Percentiles rank a stretch among this genome's conserved stretches.
Conservation (phyloP, 164 flowering plant species). For the Stephania cephalantha region DNA sequence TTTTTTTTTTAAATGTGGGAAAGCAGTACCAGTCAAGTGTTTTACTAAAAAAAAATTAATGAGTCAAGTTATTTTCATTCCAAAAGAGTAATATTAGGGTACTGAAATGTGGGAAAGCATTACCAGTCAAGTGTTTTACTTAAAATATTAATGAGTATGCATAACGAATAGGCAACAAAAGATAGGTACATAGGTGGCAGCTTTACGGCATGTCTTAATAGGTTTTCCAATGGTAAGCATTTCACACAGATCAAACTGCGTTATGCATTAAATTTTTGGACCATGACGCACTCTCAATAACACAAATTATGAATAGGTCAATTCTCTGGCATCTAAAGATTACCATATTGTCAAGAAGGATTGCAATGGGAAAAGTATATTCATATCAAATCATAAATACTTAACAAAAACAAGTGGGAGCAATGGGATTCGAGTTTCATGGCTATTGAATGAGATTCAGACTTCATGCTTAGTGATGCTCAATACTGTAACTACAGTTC, state of each 20-base stretch:
- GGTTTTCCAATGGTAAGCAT: not conserved
- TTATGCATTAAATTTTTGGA: too few relatives aligned
- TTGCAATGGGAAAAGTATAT: not conserved
- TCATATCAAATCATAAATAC: not conserved
- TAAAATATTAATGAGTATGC: not conserved
- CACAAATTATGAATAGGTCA: too few relatives aligned
- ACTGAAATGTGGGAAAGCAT: not conserved
- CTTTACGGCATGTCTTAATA: not conserved
- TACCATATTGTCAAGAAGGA: too few relatives aligned
- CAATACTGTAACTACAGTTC: not conserved
- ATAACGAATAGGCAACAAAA: not conserved
- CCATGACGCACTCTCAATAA: too few relatives aligned
- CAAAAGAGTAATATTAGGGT: not conserved
- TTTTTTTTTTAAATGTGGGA: too few relatives aligned
- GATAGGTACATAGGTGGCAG: not conserved
- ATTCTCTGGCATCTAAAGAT: too few relatives aligned
- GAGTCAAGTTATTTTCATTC: not conserved
- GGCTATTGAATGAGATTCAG: not conserved
- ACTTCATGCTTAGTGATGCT: not conserved
- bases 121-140: not conserved
- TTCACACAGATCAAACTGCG: not conserved
- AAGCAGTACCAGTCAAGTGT: too few relatives aligned
- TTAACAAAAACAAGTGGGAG: not conserved
- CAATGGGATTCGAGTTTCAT: too few relatives aligned
- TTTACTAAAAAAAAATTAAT: constrained; percentile 5